Conservation (phyloP, 2,329 filamentous ascomycete genomes). For the Diaporthe sp. region DNA sequence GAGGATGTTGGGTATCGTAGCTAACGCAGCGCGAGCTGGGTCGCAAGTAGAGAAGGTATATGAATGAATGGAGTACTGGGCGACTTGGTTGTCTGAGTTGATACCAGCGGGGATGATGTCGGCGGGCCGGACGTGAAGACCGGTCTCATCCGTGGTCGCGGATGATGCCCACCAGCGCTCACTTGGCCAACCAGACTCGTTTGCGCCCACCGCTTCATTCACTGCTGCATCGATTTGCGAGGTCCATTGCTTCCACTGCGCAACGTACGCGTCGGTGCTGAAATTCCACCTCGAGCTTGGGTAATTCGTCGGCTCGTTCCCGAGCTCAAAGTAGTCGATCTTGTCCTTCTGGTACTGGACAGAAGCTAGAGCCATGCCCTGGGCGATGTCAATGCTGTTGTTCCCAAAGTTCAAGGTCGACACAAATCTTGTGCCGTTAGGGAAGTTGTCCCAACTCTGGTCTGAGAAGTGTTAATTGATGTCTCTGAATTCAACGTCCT, state of each 20-base stretch:
- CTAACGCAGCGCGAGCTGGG: not conserved
- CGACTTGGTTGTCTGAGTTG: conserved; percentile 23
- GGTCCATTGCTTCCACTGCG: conserved; percentile 21
- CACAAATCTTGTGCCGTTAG: conserved; percentile 17
- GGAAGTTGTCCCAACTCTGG: conserved; percentile 26
- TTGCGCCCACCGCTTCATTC: not conserved
- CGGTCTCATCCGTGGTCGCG: conserved; percentile 13
- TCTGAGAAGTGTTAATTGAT: not conserved
- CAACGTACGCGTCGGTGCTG: conserved; percentile 25
- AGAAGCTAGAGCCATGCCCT: conserved; percentile 10
- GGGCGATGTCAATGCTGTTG: conserved; percentile 15
- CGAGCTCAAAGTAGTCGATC: conserved; percentile 31
- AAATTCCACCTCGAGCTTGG: conserved; percentile 11
- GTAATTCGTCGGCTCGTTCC: conserved; percentile 29
- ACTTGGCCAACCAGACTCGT: conserved; percentile 10
- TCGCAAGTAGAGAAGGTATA: not conserved
- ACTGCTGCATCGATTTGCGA: conserved; percentile 19
- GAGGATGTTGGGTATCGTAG: conserved; percentile 19
- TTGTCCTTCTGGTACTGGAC: conserved; percentile 27
- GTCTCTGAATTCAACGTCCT: no score
- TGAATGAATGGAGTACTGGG: conserved; percentile 1
- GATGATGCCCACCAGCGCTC: conserved; percentile 16
- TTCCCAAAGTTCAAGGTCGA: conserved; percentile 24
- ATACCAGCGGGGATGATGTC: conserved; percentile 25
- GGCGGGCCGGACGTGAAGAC: conserved; percentile 14